phyloP scores from a whole-genome alignment of 139 green algal genomes.

The Medakamo hakoo region DNA sequence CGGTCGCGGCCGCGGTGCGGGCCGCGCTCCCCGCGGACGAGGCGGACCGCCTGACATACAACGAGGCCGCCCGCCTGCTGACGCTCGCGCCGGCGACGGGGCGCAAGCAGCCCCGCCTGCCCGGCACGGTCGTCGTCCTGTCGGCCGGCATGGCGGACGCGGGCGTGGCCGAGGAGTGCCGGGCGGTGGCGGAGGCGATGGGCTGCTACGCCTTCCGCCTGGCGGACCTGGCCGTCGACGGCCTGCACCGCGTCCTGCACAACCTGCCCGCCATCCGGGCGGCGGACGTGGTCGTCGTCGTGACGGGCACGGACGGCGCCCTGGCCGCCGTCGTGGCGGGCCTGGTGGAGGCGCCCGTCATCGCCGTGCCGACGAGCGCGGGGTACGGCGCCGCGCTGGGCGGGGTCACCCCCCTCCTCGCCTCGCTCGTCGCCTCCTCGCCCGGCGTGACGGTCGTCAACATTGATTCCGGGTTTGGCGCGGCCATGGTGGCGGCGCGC shows the following conservation, averaged over 20 bases:
- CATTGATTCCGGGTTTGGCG: slow-evolving; percentile 54
- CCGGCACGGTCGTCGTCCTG: slow-evolving; percentile 52
- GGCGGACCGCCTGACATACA: slow-evolving; percentile 30
- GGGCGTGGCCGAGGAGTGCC: slow-evolving; percentile 46
- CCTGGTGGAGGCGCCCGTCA: slow-evolving; percentile 58
- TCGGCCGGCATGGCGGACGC: slow-evolving; percentile 44
- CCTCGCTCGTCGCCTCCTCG: slow-evolving; percentile 34
- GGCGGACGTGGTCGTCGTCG: slow-evolving; percentile 64
- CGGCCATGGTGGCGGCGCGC: slow-evolving; percentile 41
- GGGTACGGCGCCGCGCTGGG: slow-evolving; percentile 45
- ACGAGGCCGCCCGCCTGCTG: slow-evolving; percentile 18
- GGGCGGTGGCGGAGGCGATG: slow-evolving; percentile 36
- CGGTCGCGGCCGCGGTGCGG: neutral
- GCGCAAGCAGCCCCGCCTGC: slow-evolving; percentile 26
- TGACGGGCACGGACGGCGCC: slow-evolving; percentile 53
- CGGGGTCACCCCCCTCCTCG: slow-evolving; percentile 40
- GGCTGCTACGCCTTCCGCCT: slow-evolving; percentile 46
- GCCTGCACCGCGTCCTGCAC: slow-evolving; percentile 31
- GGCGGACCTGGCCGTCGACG: slow-evolving; percentile 35
- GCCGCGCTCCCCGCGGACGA: slow-evolving; percentile 8
- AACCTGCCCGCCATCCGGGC: slow-evolving; percentile 31
- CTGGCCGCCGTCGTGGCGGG: slow-evolving; percentile 51
- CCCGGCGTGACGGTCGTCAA: slow-evolving; percentile 57
- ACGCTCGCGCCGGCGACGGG: slow-evolving; percentile 11
- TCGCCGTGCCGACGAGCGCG: slow-evolving; percentile 46